A percentile compares a stretch with the other conserved stretches of the same genome.
phyloP scores from a whole-genome alignment of 2,329 filamentous ascomycete species.

The Teratosphaeria epicoccoides region DNA sequence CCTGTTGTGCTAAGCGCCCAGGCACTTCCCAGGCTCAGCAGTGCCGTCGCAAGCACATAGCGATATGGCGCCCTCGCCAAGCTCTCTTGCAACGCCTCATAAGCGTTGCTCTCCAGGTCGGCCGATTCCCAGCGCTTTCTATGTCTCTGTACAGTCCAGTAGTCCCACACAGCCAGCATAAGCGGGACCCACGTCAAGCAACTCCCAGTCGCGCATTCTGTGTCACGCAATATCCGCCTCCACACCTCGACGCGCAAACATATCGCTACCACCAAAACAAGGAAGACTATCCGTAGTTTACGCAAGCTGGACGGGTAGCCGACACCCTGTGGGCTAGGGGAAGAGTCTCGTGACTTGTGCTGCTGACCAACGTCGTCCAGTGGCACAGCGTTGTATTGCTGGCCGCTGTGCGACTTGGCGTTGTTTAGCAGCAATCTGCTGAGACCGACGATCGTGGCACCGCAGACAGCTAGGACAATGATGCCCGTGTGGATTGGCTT shows the following conservation, averaged over 20 bases:
- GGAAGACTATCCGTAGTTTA: constrained; percentile 18
- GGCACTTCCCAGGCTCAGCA: constrained; percentile 31
- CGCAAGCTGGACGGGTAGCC: constrained; percentile 17
- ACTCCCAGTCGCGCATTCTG: constrained; percentile 31
- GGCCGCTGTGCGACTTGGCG: constrained; percentile 12
- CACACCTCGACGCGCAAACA: constrained; percentile 29
- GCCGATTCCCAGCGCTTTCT: constrained; percentile 8
- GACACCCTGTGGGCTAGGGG: constrained; percentile 12
- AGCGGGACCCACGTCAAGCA: constrained; percentile 22
- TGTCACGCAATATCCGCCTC: constrained; percentile 30
- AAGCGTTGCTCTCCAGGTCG: constrained; percentile 18
- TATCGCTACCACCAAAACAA: constrained; percentile 21
- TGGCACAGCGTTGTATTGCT: constrained; percentile 19
- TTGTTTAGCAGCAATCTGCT: constrained; percentile 24
- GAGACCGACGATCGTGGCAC: constrained; percentile 28
- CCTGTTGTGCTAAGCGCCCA: constrained; percentile 26
- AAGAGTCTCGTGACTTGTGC: constrained; percentile 13
- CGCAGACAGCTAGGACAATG: constrained; percentile 32
- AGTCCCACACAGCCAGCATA: constrained; percentile 19
- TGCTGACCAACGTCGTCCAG: constrained; percentile 18
- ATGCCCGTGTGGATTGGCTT: constrained; percentile 36
- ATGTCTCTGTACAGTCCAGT: constrained; percentile 12
- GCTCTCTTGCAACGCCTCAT: constrained; percentile 22
- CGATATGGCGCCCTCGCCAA: constrained; percentile 27
- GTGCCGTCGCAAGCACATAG: constrained; percentile 29